Conservation (phyloP, 768 basidiomycete species). For the Austroboletus eburneus region DNA sequence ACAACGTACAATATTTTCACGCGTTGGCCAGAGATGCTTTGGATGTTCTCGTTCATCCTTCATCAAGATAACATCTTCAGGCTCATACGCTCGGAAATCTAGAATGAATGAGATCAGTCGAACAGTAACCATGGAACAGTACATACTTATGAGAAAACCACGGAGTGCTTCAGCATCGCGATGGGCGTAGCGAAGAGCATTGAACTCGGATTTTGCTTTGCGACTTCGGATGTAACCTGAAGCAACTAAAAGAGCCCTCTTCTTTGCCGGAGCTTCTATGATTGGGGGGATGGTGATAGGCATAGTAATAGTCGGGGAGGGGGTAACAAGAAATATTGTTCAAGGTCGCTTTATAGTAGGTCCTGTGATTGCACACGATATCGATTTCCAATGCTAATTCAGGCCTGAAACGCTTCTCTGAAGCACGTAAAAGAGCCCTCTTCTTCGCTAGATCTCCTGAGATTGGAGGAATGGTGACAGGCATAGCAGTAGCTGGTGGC, state of each 20-base stretch:
- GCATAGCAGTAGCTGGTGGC: too few relatives aligned
- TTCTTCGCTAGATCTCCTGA: conserved; percentile 3
- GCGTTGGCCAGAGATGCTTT: conserved; percentile 37
- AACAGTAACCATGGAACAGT: background rate
- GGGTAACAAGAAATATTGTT: too few relatives aligned
- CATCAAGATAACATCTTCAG: conserved; percentile 40
- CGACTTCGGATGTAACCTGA: conserved; percentile 8
- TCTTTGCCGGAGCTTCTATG: conserved; percentile 3
- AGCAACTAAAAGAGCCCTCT: conserved; percentile 20
- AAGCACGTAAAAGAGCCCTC: conserved; percentile 20
- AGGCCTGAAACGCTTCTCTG: too few relatives aligned
- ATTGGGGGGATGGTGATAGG: too few relatives aligned
- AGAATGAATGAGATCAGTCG: background rate
- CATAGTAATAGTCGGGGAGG: too few relatives aligned
- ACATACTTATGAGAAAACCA: conserved; percentile 17
- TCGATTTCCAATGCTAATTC: too few relatives aligned
- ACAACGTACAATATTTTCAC: conserved; percentile 40
- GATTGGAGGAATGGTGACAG: too few relatives aligned
- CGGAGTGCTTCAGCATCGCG: conserved; percentile 14
- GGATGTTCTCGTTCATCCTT: conserved; percentile 35
- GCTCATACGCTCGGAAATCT: conserved; percentile 39
- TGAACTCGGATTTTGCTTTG: background rate
- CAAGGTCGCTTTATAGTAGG: too few relatives aligned
- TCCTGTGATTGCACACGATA: too few relatives aligned
- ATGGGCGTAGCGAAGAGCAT: conserved; percentile 18